phyloP scores from a whole-genome alignment of 225 moss, liverwort and hornwort genomes.

The Asterella californica region DNA sequence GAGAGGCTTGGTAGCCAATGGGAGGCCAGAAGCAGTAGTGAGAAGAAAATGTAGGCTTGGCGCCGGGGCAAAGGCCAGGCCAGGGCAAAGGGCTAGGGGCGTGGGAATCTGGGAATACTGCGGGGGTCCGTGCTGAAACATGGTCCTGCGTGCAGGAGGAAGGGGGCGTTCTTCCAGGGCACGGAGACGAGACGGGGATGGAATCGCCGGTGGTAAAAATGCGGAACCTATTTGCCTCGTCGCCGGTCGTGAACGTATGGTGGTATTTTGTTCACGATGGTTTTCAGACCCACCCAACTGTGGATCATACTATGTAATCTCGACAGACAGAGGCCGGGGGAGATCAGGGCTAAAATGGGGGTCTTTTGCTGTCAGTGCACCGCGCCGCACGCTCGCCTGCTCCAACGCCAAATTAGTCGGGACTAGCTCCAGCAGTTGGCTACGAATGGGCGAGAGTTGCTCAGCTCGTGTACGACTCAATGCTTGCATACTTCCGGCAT shows the following conservation, averaged over 20 bases:
- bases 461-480: not conserved
- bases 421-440: not conserved
- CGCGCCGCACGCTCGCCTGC: conserved; percentile 9
- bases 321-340: not conserved
- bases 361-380: conserved; percentile 1
- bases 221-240: not conserved
- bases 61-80: conserved; percentile 26
- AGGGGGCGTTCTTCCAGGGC: not conserved
- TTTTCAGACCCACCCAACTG: no score
- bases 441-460: conserved; percentile 8
- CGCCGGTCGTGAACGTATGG: not conserved
- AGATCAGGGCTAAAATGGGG: conserved; percentile 4
- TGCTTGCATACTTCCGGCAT: no score
- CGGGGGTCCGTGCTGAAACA: conserved; percentile 7
- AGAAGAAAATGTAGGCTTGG: conserved; percentile 26
- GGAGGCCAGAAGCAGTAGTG: conserved; percentile 8
- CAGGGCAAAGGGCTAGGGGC: conserved; percentile 11
- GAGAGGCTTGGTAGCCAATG: not conserved
- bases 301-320: no score
- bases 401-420: conserved; percentile 18
- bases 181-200: not conserved
- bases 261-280: no score
- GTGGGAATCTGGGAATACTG: not conserved
- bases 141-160: conserved; percentile 6
- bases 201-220: not conserved